Evolutionary conservation across 495 filamentous ascomycete species (phyloP).

Genomic region (Trichoderma parareesei): DNA sequence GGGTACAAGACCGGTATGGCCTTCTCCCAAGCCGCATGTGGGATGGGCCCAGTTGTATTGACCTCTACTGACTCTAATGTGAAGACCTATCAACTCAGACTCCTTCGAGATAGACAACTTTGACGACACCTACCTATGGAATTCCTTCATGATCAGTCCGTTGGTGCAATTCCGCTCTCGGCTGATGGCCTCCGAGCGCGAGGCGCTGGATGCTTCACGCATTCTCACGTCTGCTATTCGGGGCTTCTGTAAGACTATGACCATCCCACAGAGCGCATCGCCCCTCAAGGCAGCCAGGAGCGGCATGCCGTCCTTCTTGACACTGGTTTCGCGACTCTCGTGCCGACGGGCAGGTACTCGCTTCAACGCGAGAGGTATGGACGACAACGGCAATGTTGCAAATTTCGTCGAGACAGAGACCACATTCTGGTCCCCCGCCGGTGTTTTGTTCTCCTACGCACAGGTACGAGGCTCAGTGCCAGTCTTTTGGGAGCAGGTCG

Average conservation of each 20-base stretch:
- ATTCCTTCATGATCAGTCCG: constrained; percentile 93
- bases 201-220: constrained; percentile 69
- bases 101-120: constrained; percentile 75
- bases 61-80: constrained; percentile 11
- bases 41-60: constrained; percentile 11
- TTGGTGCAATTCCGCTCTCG: constrained; percentile 81
- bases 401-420: constrained; percentile 71
- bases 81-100: constrained; percentile 42
- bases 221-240: constrained; percentile 91
- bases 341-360: constrained; percentile 88
- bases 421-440: constrained; percentile 63
- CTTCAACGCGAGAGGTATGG: constrained; percentile 93
- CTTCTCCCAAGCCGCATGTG: not conserved
- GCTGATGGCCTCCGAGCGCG: constrained; percentile 61
- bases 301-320: constrained; percentile 75
- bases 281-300: constrained; percentile 50
- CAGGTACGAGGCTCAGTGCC: constrained; percentile 90
- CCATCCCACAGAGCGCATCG: constrained; percentile 55
- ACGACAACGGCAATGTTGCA: constrained; percentile 94
- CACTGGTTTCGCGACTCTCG: constrained; percentile 84
- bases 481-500: constrained; percentile 92
- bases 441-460: constrained; percentile 83
- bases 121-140: constrained; percentile 91
- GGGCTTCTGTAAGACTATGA: constrained; percentile 79
- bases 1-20: constrained; percentile 79